Evolutionary conservation across 1,284 basidiomycete genomes (phyloP).

Genomic region (Flammula alnicola): DNA sequence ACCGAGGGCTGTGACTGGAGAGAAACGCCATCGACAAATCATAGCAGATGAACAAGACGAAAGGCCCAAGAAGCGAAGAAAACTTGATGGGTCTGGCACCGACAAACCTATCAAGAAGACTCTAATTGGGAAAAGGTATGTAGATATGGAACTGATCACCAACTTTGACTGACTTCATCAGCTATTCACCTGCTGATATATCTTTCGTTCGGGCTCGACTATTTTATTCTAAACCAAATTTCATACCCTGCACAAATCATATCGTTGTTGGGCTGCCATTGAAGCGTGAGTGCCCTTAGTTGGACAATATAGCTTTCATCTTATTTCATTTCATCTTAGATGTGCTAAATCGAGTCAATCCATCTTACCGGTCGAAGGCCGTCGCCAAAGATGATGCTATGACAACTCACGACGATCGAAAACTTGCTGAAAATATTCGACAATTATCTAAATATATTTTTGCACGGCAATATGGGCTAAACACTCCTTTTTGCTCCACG

Average conservation of each 20-base stretch:
- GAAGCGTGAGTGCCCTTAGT: conserved; percentile 51
- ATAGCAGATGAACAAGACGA: conserved; percentile 15
- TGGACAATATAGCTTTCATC: conserved; percentile 1
- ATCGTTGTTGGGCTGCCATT: conserved; percentile 71
- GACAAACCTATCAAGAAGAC: not conserved
- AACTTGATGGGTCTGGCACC: conserved; percentile 18
- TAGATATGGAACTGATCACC: not conserved
- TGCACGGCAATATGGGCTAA: conserved; percentile 74
- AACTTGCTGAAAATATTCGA: conserved; percentile 51
- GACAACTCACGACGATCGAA: conserved; percentile 37
- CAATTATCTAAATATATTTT: conserved; percentile 85
- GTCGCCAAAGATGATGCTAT: conserved; percentile 21
- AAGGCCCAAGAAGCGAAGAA: conserved; percentile 38
- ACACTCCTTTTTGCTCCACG: conserved; percentile 53
- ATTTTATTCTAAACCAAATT: conserved; percentile 70
- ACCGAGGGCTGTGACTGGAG: conserved; percentile 1
- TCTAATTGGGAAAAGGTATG: conserved; percentile 6
- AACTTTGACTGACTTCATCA: conserved; percentile 21
- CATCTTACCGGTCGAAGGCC: conserved; percentile 41
- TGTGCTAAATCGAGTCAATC: conserved; percentile 59
- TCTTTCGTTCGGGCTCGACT: conserved; percentile 59
- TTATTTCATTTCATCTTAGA: conserved; percentile 45
- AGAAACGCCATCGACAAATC: conserved; percentile 26
- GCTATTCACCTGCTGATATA: conserved; percentile 57
- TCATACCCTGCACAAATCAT: conserved; percentile 46